These are phyloP conservation scores for Neofusicoccum kwambonambiense DNA, from an alignment of 2,329 filamentous ascomycete species.

Conservation along the genomic window DNA sequence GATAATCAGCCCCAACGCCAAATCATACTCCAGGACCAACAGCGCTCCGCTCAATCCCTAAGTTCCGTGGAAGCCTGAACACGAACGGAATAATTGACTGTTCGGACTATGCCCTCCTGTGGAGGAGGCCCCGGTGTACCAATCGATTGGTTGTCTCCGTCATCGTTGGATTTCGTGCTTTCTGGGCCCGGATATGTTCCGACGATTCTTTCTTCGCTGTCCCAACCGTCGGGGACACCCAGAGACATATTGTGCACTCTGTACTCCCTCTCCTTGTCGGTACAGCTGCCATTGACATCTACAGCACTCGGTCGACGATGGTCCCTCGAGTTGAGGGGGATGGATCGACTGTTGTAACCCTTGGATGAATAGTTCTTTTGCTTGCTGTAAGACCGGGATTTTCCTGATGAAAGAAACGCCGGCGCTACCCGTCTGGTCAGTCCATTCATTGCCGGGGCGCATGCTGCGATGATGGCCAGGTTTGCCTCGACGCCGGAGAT, in stretches of 20 bases:
- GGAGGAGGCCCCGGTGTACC: neutral
- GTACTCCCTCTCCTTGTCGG: conserved; percentile 3
- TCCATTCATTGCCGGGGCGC: conserved; percentile 53
- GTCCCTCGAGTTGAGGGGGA: conserved; percentile 2
- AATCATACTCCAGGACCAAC: neutral
- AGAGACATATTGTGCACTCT: conserved; percentile 9
- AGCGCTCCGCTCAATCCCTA: neutral
- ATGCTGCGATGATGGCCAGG: conserved; percentile 54
- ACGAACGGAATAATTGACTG: conserved; percentile 3
- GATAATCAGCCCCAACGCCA: neutral
- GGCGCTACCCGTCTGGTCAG: conserved; percentile 39
- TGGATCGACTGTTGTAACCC: neutral
- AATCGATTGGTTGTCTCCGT: neutral
- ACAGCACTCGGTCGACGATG: neutral
- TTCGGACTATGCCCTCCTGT: neutral
- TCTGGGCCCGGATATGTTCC: neutral
- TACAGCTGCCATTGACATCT: neutral
- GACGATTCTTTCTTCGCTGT: conserved; percentile 8
- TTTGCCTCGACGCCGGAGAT: conserved; percentile 41
- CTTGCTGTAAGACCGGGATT: conserved; percentile 12
- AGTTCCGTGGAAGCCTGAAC: neutral
- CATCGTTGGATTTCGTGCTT: neutral
- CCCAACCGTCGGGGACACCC: conserved; percentile 2
- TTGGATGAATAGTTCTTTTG: neutral
- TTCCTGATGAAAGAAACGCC: conserved; percentile 28